Conservation (phyloP, 306 rosid genomes). For the Begonia fuchsioides region DNA sequence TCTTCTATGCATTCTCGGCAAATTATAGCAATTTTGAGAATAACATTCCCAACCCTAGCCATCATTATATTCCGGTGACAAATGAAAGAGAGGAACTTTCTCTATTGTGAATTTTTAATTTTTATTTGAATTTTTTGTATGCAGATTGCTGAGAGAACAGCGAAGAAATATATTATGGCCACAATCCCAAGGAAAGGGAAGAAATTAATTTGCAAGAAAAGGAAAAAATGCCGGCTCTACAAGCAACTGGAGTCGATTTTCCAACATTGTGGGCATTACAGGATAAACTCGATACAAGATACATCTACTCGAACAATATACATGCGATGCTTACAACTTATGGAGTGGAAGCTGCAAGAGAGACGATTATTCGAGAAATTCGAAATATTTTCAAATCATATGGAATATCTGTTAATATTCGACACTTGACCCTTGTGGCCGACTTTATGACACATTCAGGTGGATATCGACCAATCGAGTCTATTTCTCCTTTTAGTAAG, state of each 20-base stretch:
- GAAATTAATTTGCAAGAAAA: constrained; percentile 34
- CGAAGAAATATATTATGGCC: constrained; percentile 58
- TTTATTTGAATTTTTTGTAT: constrained; percentile 5
- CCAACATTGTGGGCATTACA: constrained; percentile 51
- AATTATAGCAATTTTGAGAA: too few relatives aligned
- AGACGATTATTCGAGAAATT: constrained; percentile 66
- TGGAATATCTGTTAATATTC: constrained; percentile 64
- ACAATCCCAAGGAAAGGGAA: constrained; percentile 24
- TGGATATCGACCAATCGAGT: constrained; percentile 66
- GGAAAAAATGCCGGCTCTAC: constrained; percentile 59
- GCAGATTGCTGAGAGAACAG: constrained; percentile 65
- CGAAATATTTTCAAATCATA: constrained; percentile 68
- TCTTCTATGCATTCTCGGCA: too few relatives aligned
- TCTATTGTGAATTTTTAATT: too few relatives aligned
- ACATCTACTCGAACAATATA: constrained; percentile 56
- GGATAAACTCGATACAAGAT: constrained; percentile 53
- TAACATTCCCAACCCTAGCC: too few relatives aligned
- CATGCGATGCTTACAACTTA: constrained; percentile 51
- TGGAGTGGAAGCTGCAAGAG: constrained; percentile 92
- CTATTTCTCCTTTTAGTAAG: constrained; percentile 59
- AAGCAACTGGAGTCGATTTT: constrained; percentile 69
- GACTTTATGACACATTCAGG: constrained; percentile 73
- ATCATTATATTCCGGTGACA: too few relatives aligned
- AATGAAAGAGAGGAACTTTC: too few relatives aligned
- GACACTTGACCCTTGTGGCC: constrained; percentile 76